A percentile compares a stretch with the other conserved stretches of the same genome.
phyloP scores from a whole-genome alignment of 2,329 filamentous ascomycete species.

The Zymoseptoria passerinii region DNA sequence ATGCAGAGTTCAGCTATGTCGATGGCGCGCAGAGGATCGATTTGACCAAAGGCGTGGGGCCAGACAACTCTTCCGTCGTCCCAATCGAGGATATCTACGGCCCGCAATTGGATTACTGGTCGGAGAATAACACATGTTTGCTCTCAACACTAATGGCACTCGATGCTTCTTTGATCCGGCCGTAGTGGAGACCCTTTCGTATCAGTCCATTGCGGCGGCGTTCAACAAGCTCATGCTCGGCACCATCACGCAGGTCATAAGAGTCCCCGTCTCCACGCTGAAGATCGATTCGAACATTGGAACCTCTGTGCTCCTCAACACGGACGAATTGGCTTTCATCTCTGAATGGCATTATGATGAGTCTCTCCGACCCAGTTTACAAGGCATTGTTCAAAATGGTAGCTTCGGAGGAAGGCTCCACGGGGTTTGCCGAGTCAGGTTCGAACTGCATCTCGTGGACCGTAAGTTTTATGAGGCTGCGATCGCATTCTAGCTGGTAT shows the following conservation, averaged over 20 bases:
- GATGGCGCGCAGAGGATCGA: slow-evolving; percentile 3
- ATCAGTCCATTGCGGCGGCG: not conserved
- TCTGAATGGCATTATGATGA: not conserved
- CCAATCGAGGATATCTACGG: not conserved
- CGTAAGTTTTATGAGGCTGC: not conserved
- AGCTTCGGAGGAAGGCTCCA: not conserved
- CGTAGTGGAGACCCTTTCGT: not conserved
- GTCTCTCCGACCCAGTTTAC: not conserved
- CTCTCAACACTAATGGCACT: not conserved
- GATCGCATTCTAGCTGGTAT: not conserved
- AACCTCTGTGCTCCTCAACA: not conserved
- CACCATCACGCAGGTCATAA: not conserved
- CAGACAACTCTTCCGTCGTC: not conserved
- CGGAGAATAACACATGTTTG: not conserved
- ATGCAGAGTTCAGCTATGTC: slow-evolving; percentile 3
- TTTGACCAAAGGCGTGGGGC: not conserved
- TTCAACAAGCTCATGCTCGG: not conserved
- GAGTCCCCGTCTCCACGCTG: not conserved
- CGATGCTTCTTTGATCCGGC: not conserved
- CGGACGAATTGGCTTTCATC: not conserved
- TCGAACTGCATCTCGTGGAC: not conserved
- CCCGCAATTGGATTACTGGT: not conserved
- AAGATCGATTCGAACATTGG: not conserved
- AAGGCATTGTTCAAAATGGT: not conserved
- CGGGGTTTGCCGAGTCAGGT: not conserved